These are phyloP conservation scores for Neofusicoccum laricinum DNA, from an alignment of 2,329 filamentous ascomycete species.

Conservation along the genomic window DNA sequence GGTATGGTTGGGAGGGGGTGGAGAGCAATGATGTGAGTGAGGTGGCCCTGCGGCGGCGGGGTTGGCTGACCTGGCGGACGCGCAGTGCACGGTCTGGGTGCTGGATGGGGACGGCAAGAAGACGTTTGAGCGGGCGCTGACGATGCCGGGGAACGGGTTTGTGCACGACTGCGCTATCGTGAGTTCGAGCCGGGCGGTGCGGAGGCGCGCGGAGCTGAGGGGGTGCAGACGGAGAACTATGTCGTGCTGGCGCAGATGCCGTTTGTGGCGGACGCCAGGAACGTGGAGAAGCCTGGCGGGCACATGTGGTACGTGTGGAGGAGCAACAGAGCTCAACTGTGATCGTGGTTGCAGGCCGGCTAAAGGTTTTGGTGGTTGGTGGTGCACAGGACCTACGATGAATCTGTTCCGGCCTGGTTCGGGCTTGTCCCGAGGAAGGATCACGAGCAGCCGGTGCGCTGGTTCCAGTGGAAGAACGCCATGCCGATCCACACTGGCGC, in stretches of 20 bases:
- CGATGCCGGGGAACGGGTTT: slow-evolving; percentile 36
- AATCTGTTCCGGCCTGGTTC: neutral
- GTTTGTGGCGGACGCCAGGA: neutral
- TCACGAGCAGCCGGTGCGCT: neutral
- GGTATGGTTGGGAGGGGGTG: slow-evolving; percentile 40
- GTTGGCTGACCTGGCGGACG: too few relatives aligned
- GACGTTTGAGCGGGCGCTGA: slow-evolving; percentile 32
- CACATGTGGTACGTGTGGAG: neutral
- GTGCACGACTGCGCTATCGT: slow-evolving; percentile 46
- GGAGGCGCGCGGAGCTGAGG: neutral
- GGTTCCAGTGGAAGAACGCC: slow-evolving; percentile 2
- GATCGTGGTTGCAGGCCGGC: too few relatives aligned
- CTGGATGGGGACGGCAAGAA: slow-evolving; percentile 30
- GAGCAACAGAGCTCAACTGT: too few relatives aligned
- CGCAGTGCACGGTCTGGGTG: slow-evolving; percentile 24
- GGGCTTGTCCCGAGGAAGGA: neutral
- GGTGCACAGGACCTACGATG: neutral
- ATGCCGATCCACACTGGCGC: neutral
- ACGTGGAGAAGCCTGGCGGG: neutral
- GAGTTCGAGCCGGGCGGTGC: slow-evolving; percentile 40
- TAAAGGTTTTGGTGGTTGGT: neutral
- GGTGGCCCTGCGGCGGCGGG: too few relatives aligned
- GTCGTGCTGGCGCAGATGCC: neutral
- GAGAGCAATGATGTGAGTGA: slow-evolving; percentile 40
- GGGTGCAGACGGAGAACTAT: neutral